Evolutionary conservation across 495 filamentous ascomycete genomes (phyloP).

Genomic region (Aspergillus carlsbadensis): DNA sequence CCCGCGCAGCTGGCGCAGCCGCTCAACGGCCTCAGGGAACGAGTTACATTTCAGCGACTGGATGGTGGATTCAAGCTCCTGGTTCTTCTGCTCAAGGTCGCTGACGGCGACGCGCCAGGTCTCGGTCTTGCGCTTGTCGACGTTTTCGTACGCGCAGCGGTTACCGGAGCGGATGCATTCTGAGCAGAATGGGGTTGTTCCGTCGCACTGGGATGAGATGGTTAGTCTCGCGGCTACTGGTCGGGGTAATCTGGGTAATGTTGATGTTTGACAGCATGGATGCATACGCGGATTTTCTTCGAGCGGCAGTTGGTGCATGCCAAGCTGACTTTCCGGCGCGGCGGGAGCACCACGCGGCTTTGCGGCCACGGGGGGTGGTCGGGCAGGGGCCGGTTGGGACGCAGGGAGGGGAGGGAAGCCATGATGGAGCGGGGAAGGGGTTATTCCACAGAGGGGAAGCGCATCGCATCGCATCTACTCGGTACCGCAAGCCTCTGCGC

Average conservation of each 20-base stretch:
- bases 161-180: not conserved
- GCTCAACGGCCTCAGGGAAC: not conserved
- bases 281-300: not conserved
- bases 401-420: too few species aligned
- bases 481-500: too few species aligned
- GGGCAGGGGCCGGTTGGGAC: too few species aligned
- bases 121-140: not conserved
- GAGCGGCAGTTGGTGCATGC: not conserved
- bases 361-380: too few species aligned
- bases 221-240: too few species aligned
- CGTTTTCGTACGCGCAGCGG: not conserved
- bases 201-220: too few species aligned
- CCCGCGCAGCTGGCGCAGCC: not conserved
- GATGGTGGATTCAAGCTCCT: not conserved
- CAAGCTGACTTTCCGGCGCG: not conserved
- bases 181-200: not conserved
- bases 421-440: too few species aligned
- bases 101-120: not conserved
- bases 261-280: too few species aligned
- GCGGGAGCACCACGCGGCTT: not conserved
- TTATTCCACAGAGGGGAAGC: too few species aligned
- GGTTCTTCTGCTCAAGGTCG: not conserved
- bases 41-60: not conserved
- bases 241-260: too few species aligned
- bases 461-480: too few species aligned